Conservation (phyloP, 371 early-diverging fungal species). For the Mucor circinelloides region DNA sequence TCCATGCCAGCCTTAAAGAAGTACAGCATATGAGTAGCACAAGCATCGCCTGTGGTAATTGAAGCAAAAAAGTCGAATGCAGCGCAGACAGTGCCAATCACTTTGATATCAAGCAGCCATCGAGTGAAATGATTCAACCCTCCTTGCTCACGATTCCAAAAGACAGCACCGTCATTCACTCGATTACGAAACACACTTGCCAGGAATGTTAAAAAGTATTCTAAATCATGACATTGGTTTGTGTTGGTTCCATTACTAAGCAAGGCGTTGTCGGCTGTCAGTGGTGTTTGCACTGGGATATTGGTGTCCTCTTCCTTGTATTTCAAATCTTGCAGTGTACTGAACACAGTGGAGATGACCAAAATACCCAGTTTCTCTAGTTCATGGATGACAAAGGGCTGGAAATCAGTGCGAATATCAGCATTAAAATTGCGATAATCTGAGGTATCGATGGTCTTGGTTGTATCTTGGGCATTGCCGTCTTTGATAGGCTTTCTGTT, state of each 20-base stretch:
- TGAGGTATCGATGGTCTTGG: conserved; percentile 31
- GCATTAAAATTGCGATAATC: conserved; percentile 43
- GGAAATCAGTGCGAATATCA: conserved; percentile 49
- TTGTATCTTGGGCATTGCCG: conserved; percentile 5
- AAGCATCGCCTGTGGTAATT: conserved; percentile 40
- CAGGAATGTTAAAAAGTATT: conserved; percentile 68
- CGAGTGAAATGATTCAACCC: conserved; percentile 72
- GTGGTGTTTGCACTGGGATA: conserved; percentile 23
- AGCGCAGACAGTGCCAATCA: conserved; percentile 33
- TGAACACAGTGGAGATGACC: conserved; percentile 58
- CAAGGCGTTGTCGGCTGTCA: conserved; percentile 2
- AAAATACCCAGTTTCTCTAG: conserved; percentile 46
- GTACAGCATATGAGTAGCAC: conserved; percentile 33
- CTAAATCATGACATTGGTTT: conserved; percentile 59
- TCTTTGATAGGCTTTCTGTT: conserved; percentile 22
- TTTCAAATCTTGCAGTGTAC: conserved; percentile 63
- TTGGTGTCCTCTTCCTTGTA: conserved; percentile 76
- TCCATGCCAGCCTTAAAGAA: conserved; percentile 31
- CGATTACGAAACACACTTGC: conserved; percentile 71
- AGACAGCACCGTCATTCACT: conserved; percentile 74
- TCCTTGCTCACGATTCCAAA: conserved; percentile 69
- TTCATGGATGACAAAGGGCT: conserved; percentile 53
- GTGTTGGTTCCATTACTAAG: neutral
- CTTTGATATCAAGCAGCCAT: conserved; percentile 63
- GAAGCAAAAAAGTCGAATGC: conserved; percentile 42